These are phyloP conservation scores for Chenopodium formosanum DNA, from an alignment of 148 eudicot genomes.

Conservation along the genomic window DNA sequence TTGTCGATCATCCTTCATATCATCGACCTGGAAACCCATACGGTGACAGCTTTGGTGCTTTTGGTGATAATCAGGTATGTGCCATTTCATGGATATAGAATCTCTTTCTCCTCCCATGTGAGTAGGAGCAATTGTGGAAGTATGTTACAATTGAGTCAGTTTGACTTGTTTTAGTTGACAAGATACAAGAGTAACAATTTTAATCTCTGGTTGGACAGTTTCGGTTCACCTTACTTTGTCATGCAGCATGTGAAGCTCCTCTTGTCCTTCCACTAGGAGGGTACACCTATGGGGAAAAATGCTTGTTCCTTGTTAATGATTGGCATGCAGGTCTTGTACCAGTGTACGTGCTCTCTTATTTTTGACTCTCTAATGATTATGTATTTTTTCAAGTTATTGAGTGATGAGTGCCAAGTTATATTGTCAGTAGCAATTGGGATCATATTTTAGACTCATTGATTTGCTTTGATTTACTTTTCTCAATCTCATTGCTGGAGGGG, in stretches of 20 bases:
- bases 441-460: background rate
- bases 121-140: background rate
- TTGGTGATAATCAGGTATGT: constrained; percentile 92
- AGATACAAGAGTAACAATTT: constrained; percentile 19
- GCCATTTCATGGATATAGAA: background rate
- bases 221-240: constrained; percentile 90
- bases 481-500: background rate
- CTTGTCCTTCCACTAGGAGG: constrained; percentile 97
- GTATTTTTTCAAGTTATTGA: background rate
- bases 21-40: constrained; percentile 98
- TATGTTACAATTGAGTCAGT: background rate
- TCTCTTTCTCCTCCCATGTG: background rate
- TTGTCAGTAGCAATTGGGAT: background rate
- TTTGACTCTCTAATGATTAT: background rate
- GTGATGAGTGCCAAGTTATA: background rate
- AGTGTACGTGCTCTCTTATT: constrained; percentile 49
- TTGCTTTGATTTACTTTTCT: constrained; percentile 1
- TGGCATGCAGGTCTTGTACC: constrained; percentile 99
- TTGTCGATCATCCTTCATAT: constrained; percentile 92
- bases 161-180: constrained; percentile 8
- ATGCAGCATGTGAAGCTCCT: constrained; percentile 99
- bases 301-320: constrained; percentile 88
- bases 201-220: constrained; percentile 55
- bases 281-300: constrained; percentile 83
- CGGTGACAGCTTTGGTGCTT: constrained; percentile 87